Conservation (phyloP, 148 eudicot genomes). For the Pharnaceum exiguum region DNA sequence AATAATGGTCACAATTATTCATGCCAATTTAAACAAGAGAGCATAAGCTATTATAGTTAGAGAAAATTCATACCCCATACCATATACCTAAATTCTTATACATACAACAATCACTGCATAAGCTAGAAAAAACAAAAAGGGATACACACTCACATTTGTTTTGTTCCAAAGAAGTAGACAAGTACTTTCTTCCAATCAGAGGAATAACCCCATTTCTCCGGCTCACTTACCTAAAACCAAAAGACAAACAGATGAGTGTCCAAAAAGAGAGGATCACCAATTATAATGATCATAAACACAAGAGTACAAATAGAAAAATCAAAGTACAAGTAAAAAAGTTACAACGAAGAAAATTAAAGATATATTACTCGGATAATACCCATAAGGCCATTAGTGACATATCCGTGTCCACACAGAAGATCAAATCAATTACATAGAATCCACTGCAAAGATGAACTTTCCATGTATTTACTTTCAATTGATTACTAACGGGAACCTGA, state of each 20-base stretch:
- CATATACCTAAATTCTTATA: background rate
- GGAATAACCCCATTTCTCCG: slow-evolving; percentile 80
- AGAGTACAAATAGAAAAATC: background rate
- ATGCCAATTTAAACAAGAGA: no score
- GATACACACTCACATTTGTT: slow-evolving; percentile 77
- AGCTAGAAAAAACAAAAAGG: background rate
- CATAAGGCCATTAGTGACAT: no score
- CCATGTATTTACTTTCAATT: no score
- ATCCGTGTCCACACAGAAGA: no score
- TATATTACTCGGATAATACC: no score
- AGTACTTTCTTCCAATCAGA: slow-evolving; percentile 79
- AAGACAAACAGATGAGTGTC: slow-evolving; percentile 7
- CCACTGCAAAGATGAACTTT: no score
- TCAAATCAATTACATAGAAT: no score
- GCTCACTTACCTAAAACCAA: slow-evolving; percentile 77
- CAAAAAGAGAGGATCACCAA: background rate
- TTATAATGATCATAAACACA: background rate
- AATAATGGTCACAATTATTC: no score
- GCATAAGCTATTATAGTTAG: no score
- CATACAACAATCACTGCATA: background rate
- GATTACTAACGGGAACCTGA: no score
- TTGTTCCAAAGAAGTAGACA: slow-evolving; percentile 81
- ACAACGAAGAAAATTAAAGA: background rate
- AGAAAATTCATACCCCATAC: background rate
- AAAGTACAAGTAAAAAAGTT: background rate